Conservation (phyloP, 768 basidiomycete species). For the Russula olivacea region DNA sequence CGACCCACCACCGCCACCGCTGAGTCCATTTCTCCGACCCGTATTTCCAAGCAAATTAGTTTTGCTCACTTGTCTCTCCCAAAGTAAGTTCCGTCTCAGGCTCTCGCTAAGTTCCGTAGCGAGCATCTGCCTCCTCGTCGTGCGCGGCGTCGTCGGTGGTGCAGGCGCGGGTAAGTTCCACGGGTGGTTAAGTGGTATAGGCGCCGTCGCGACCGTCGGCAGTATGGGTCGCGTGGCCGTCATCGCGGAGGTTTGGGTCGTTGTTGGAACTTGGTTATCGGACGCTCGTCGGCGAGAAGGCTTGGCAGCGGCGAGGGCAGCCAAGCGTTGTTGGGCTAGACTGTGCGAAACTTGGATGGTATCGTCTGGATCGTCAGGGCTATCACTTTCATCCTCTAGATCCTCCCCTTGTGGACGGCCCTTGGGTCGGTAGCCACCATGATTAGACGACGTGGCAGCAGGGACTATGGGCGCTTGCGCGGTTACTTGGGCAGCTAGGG, state of each 20-base stretch:
- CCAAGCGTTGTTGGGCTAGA: constrained; percentile 62
- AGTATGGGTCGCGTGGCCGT: constrained; percentile 25
- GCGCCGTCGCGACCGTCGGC: constrained; percentile 40
- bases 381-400: constrained; percentile 56
- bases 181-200: constrained; percentile 57
- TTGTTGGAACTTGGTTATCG: constrained; percentile 27
- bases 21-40: constrained; percentile 27
- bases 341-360: constrained; percentile 56
- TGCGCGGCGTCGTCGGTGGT: constrained; percentile 74
- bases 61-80: constrained; percentile 67
- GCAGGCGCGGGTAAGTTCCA: constrained; percentile 66
- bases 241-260: constrained; percentile 12
- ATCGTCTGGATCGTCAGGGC: constrained; percentile 47
- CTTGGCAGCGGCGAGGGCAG: constrained; percentile 40
- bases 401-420: constrained; percentile 60
- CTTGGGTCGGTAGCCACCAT: constrained; percentile 52
- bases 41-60: constrained; percentile 40
- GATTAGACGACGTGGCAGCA: not conserved
- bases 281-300: constrained; percentile 37
- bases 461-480: constrained; percentile 30
- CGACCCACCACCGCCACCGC: constrained; percentile 27
- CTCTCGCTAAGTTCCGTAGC: constrained; percentile 82
- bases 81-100: constrained; percentile 70
- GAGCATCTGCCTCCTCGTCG: constrained; percentile 80
- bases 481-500: constrained; percentile 48